A percentile compares a stretch with the other conserved stretches of the same genome.
These are phyloP conservation scores for Teratosphaeria viscida DNA, from an alignment of 2,329 filamentous ascomycete genomes.

Conservation along the genomic window DNA sequence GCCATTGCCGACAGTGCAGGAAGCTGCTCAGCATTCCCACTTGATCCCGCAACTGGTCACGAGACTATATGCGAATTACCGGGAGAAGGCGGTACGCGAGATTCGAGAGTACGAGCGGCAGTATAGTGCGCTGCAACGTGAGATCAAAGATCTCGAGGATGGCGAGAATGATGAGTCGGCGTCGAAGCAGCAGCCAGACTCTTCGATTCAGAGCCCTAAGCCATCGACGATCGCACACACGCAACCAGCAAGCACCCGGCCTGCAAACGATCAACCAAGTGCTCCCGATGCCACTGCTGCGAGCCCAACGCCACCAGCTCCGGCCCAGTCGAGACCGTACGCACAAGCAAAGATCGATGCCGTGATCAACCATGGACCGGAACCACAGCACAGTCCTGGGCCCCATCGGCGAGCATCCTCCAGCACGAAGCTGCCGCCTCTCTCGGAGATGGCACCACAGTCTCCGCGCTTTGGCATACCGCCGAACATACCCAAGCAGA, in stretches of 20 bases:
- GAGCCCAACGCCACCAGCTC: slow-evolving; percentile 8
- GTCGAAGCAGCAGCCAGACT: slow-evolving; percentile 6
- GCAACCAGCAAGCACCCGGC: slow-evolving; percentile 7
- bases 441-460: slow-evolving; percentile 27
- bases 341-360: slow-evolving; percentile 26
- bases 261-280: slow-evolving; percentile 5
- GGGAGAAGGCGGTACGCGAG: slow-evolving; percentile 55
- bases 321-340: slow-evolving; percentile 15
- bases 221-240: slow-evolving; percentile 15
- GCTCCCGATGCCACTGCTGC: slow-evolving; percentile 6
- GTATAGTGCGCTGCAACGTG: slow-evolving; percentile 50
- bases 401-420: slow-evolving; percentile 20
- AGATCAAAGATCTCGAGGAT: slow-evolving; percentile 59
- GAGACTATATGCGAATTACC: slow-evolving; percentile 65
- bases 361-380: slow-evolving; percentile 26
- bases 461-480: slow-evolving; percentile 21
- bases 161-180: slow-evolving; percentile 42
- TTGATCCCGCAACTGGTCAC: slow-evolving; percentile 61
- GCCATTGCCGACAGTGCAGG: slow-evolving; percentile 52
- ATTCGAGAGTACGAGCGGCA: slow-evolving; percentile 65
- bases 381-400: slow-evolving; percentile 20
- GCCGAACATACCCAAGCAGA: slow-evolving; percentile 15
- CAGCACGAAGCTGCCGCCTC: slow-evolving; percentile 22
- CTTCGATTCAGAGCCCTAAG: slow-evolving; percentile 14
- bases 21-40: slow-evolving; percentile 55